Percentiles rank a stretch among this genome's conserved stretches.
These are phyloP conservation scores for Colletotrichum sojae DNA, from an alignment of 2,329 filamentous ascomycete genomes.

Conservation along the genomic window DNA sequence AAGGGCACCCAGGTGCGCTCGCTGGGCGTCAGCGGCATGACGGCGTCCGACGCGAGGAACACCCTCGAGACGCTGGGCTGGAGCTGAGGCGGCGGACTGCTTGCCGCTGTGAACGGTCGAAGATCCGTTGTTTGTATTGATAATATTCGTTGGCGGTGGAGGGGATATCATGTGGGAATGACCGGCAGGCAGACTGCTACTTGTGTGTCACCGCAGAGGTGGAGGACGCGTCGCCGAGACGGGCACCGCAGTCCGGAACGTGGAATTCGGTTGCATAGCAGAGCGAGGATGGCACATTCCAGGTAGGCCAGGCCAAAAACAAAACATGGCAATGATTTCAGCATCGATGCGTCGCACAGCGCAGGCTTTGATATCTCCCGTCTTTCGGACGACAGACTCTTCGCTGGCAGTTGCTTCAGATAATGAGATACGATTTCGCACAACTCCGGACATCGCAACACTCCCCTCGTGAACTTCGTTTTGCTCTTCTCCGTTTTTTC, in stretches of 20 bases:
- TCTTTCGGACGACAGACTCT: not conserved
- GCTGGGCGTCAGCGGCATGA: constrained; percentile 71
- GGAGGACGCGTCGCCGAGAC: constrained; percentile 6
- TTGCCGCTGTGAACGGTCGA: not conserved
- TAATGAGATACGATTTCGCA: constrained; percentile 25
- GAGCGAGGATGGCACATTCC: constrained; percentile 39
- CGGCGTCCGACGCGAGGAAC: constrained; percentile 65
- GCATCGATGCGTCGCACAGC: constrained; percentile 25
- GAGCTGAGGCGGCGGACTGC: constrained; percentile 43
- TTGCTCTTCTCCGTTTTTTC: not conserved
- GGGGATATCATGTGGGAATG: not conserved
- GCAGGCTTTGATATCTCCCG: constrained; percentile 15
- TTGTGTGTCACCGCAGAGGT: constrained; percentile 18
- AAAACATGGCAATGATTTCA: constrained; percentile 31
- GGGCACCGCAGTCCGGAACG: constrained; percentile 28
- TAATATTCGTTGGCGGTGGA: constrained; percentile 3
- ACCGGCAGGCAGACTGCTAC: constrained; percentile 9
- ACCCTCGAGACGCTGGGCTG: constrained; percentile 73
- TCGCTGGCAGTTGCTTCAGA: not conserved
- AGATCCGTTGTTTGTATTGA: constrained; percentile 2
- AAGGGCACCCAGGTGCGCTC: constrained; percentile 72
- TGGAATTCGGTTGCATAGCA: constrained; percentile 43
- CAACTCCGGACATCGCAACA: not conserved
- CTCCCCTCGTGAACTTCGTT: not conserved
- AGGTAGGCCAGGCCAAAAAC: constrained; percentile 28